Percentiles rank a stretch among this genome's conserved stretches.
These are phyloP conservation scores for Rhodamnia argentea DNA, from an alignment of 345 rosid species.

Conservation along the genomic window DNA sequence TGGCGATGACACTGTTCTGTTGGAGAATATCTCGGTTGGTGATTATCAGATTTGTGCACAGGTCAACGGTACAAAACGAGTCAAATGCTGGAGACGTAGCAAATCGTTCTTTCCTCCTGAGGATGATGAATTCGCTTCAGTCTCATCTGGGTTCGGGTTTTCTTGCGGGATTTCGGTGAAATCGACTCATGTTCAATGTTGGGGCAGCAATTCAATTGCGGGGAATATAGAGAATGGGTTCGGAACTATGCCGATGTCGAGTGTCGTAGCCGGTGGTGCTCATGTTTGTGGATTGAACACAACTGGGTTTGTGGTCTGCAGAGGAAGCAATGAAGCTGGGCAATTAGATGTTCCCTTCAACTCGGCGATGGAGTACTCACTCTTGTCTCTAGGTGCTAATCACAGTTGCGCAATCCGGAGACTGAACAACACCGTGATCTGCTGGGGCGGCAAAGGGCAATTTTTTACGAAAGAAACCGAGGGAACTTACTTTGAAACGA, in stretches of 20 bases:
- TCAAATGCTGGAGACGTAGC: constrained; percentile 23
- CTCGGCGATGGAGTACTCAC: constrained; percentile 21
- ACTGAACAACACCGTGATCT: constrained; percentile 37
- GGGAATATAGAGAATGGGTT: constrained; percentile 5
- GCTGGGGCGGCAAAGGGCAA: constrained; percentile 64
- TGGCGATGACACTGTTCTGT: neutral
- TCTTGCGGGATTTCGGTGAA: constrained; percentile 20
- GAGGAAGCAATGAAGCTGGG: constrained; percentile 21
- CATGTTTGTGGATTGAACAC: constrained; percentile 30
- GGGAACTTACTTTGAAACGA: constrained; percentile 36
- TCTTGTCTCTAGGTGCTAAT: constrained; percentile 45
- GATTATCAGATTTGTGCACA: constrained; percentile 20
- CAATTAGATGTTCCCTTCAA: constrained; percentile 19
- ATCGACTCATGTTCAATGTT: constrained; percentile 11
- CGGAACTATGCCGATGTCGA: constrained; percentile 10
- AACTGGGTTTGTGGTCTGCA: constrained; percentile 24
- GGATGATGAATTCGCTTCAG: constrained; percentile 9
- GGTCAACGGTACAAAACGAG: constrained; percentile 1
- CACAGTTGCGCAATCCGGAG: constrained; percentile 56
- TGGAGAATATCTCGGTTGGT: constrained; percentile 19
- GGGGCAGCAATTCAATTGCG: constrained; percentile 14
- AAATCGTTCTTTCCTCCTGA: constrained; percentile 10
- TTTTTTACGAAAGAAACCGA: constrained; percentile 14
- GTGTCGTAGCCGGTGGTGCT: constrained; percentile 14
- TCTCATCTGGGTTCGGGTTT: constrained; percentile 32